Base-by-base conservation (phyloP, 208 protist genomes). In the Wallacemonas collosoma region DNA sequence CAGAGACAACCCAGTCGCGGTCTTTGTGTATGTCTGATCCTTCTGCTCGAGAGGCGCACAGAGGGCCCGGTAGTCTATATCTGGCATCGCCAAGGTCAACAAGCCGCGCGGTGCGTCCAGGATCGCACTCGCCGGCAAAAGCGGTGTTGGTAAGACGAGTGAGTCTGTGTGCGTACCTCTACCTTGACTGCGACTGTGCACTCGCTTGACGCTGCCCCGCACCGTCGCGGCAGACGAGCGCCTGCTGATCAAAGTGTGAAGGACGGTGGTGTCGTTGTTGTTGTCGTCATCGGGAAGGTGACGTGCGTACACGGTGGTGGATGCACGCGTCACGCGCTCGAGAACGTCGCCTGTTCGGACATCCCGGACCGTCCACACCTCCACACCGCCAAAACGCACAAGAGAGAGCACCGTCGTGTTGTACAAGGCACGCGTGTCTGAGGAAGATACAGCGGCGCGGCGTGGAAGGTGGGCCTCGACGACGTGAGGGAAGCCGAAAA, bases 21-120 rank as follows among this genome's bases (percentile, higher is more conserved):
- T 26, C 26, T 26, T 26, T 26, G 26, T 26, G 9, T 1, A 5
- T 57, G 53, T 8, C 9, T 57, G 1, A 0, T 57, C 53, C 0
- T n/a, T 35, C 14, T 8, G 36, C 0, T 50, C 11, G 5, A 3
- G 60, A 7, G 60, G 43, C 4, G 41, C 43, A n/a, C 60, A 65
- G 15, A 65, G 43, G 11, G n/a, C 14, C 15, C 60, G 64, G 43
- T 79, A 82, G 48, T 50, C 48, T 0, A 79, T 64, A 8, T 75
- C 56, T 11, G 78, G 78, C 54, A 75, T 82, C 1, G 78, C 56
- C 73, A 82, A 73, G 15, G 8, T 55, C 51, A 82, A 41, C 15
- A 48, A 48, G 41, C 60, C 60, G 43, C 60, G 60, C 43, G 60
- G 40, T 15, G 60, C 60, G 14, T 36, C 60, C 0, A 65, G 60